Evolutionary conservation across 257 asterid species (phyloP), one percentile per base, ranked within the genome.

Genomic region (Solanum ossicruentum): DNA sequence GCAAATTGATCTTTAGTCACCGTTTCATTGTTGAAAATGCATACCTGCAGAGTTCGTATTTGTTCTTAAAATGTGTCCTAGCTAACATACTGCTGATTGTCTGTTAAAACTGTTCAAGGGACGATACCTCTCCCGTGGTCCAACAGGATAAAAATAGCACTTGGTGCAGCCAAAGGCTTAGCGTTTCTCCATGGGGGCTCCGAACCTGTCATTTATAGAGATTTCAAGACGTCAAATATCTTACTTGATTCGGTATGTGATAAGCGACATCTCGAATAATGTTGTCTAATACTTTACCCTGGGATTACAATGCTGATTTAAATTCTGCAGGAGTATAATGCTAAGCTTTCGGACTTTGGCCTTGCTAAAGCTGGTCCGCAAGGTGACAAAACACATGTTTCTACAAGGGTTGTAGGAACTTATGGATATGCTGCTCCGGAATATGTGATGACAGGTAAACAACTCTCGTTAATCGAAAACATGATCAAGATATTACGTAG

Each of bases 311-410:
- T n/a, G 28, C 10, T 60, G 56, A 77, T 61, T 43, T 51, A n/a
- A 43, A 26, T 84, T 82, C 83, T 83, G 83, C 86, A 95, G 99
- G 99, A 94, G 71, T 96, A 96, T 70, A 96, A 92, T 57, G 96
- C 98, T 20, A 96, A 96, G 92, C 97, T 96, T 81, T 96, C 99
- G 1, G 99, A 96, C 88, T 96, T 96, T 60, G 99, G 99, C 72
- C 91, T 96, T 88, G 99, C 99, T 20, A 96, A 94, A 89, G 99
- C 99, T 15, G 99, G 98, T 75, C 99, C 99, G 78, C 99, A 90
- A 85, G 99, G 98, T 63, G 99, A 96, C 86, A 96, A 93, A 86
- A 94, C 99, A 0, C 99, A 96, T 70, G 99, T 96, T 85, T 96
- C 99, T 15, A 96, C 99, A 15, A 86, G 98, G 84, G 99, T 96